Base-by-base conservation (phyloP, 768 basidiomycete genomes). In the Tulasnella sp. region DNA sequence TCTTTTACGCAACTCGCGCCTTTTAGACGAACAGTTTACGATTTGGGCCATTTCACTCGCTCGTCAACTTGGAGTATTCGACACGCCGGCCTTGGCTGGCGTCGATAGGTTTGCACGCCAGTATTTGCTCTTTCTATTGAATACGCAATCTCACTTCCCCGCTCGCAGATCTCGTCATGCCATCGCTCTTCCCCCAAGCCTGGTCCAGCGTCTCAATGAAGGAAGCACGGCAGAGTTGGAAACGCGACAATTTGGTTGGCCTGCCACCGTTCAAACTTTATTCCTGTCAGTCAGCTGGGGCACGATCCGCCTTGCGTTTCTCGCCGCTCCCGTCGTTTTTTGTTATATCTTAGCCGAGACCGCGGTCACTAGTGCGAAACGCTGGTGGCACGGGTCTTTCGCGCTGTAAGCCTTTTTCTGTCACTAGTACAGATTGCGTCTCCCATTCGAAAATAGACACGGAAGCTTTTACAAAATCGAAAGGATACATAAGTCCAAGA, bases 121-220 rank as follows among this genome's bases (percentile, higher is more conserved):
- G 16, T 74, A 14, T 74, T 74, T 74, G 18, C 21, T 27, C 31
- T 39, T 46, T 21, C 38, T 38, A 19, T 74, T 27, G 44, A 40
- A 74, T 27, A 36, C 73, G 16, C 24, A 40, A 24, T 21, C 12
- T 74, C 18, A 74, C 44, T 14, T 46, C 39, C 21, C 44, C 73
- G 73, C 39, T 74, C 39, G 39, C 73, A 74, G 73, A 74, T 40
- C 39, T 46, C 44, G 38, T 46, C 73, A 74, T 74, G 73, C 73
- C 73, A 40, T 74, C 39, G 73, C 73, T 74, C 62, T 68, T 74
- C 44, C 73, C 73, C 73, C 38, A 74, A 74, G 73, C 44, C 38
- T 74, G 73, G 73, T 74, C 36, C 73, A 74, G 44, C 73, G 73
- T 40, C 38, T 74, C 73, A 74, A 74, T 46, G 73, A 46, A 68